Evolutionary conservation across 2,329 filamentous ascomycete species (phyloP), one percentile per base, ranked within the genome.

Genomic region (Epichloe uncinata): DNA sequence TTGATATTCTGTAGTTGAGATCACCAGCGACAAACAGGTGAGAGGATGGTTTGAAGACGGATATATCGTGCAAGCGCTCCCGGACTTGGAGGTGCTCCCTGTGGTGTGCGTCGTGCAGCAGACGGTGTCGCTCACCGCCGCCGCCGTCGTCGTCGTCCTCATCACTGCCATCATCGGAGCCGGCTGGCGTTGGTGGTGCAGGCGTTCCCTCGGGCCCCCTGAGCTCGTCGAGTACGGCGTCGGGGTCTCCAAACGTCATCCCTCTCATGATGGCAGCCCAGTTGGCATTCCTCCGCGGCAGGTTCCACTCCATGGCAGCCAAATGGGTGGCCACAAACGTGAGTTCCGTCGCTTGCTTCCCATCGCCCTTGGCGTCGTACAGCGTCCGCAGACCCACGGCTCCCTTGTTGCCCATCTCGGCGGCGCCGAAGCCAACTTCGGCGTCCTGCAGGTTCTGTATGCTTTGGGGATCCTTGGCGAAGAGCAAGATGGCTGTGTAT

Each of bases 391-490:
- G 73, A 0, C 85, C 93, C 0, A 95, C 85, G 3, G 89, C 91
- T 33, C 91, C 93, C 68, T 98, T 98, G 66, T 96, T 96, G 15
- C 89, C 93, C 84, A 95, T 93, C 46, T 91, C 84, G 51, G 82
- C 83, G 1, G 89, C 66, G 0, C 93, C 93, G 45, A 96, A 85
- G 0, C 93, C 90, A 2, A 89, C 84, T 48, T 85, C 86, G 2
- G 85, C 87, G 16, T 79, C 82, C 55, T 87, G 78, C n/a, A 93
- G 70, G 59, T 78, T 72, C 48, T 71, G 69, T 47, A 96, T 71
- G 22, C 75, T 72, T 8, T 74, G 66, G 0, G 77, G 72, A 41
- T 83, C 74, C 50, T 80, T 80, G 18, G 83, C 85, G 63, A 95
- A 95, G 16, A 96, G 75, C 73, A 97, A 79, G 47, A 97, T 78